Evolutionary conservation across 2,329 filamentous ascomycete genomes (phyloP), one percentile per base, ranked within the genome.

Genomic region (Seiridium unicorne): DNA sequence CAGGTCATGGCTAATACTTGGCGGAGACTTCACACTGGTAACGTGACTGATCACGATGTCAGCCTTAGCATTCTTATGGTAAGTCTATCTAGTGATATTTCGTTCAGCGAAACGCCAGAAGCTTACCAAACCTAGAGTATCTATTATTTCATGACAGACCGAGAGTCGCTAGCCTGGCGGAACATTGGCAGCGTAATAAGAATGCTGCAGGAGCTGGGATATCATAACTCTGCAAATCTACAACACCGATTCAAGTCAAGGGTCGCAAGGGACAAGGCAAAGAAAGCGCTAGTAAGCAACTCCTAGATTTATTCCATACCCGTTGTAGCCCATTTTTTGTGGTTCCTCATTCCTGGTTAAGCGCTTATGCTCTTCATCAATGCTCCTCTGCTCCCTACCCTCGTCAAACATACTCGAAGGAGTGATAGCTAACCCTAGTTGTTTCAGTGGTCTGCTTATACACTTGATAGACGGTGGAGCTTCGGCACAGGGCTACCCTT

Each of bases 191-290:
- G 13, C 7, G 56, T 51, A 13, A 34, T 51, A 5, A 38, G 56
- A 34, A 58, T 58, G 56, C 35, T 51, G 7, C 56, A 51, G 31
- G 56, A 58, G 36, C 44, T 58, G 5, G 56, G 56, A 4, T 51
- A 51, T 13, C 56, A 58, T 44, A 58, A 18, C 36, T 58, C 44
- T 71, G 8, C 73, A 76, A 48, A 76, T 72, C 10, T 76, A 77
- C 46, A 65, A 65, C 2, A 72, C 35, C 47, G 56, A 10, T 58
- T 57, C 55, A 57, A 47, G 31, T 57, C 55, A 10, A 31, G 40
- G 4, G 36, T 9, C 7, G 56, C 44, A n/a, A 49, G 36, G 26
- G 44, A 40, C 26, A 49, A 35, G n/a, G 56, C 56, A 5, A 51
- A 51, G 34, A 49, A 44, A 26, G 47, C 18, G 18, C 18, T 26